phyloP scores from a whole-genome alignment of 139 green algal genomes.

The Tetraselmis chui region DNA sequence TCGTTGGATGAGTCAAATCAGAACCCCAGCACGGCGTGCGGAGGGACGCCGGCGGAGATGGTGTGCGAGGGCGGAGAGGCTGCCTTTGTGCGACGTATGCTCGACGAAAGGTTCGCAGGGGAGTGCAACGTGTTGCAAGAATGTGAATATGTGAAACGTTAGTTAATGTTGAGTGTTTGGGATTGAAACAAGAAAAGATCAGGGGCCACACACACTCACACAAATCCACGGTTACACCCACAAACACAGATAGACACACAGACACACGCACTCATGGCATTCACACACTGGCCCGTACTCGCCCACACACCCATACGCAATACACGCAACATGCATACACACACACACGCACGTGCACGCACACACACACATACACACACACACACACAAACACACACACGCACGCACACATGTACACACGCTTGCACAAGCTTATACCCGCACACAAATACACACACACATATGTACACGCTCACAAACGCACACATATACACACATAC shows the following conservation, averaged over 20 bases:
- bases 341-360: too few relatives aligned
- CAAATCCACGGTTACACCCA: background rate
- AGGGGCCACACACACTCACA: background rate
- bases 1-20: slow-evolving; percentile 57
- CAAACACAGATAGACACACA: too few relatives aligned
- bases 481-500: too few relatives aligned
- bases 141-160: background rate
- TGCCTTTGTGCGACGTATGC: slow-evolving; percentile 78
- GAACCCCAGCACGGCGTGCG: slow-evolving; percentile 78
- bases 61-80: slow-evolving; percentile 81
- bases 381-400: too few relatives aligned
- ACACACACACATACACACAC: too few relatives aligned
- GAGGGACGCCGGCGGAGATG: slow-evolving; percentile 75
- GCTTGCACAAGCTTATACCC: too few relatives aligned
- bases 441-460: too few relatives aligned
- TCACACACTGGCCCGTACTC: background rate
- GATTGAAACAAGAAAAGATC: background rate
- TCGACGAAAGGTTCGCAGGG: slow-evolving; percentile 56
- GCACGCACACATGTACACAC: too few relatives aligned
- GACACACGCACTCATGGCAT: background rate
- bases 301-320: too few relatives aligned
- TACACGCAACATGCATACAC: too few relatives aligned
- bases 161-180: background rate
- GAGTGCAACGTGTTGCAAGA: background rate
- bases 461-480: too few relatives aligned